A percentile compares a stretch with the other conserved stretches of the same genome.
These are phyloP conservation scores for Suhomyces chickasaworum DNA, from an alignment of 1,139 yeast genomes.

Conservation along the genomic window DNA sequence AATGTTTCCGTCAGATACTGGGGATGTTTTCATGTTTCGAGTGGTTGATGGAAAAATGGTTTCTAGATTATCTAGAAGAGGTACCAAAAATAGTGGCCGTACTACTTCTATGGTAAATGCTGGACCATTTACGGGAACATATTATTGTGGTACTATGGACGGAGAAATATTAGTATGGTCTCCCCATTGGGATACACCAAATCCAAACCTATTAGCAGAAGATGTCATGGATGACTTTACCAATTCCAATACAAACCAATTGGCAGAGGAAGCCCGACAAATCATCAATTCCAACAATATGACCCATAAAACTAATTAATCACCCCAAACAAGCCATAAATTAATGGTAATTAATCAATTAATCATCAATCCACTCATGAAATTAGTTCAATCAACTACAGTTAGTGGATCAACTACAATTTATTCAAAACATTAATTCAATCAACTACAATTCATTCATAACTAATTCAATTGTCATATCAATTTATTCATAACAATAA, in stretches of 20 bases:
- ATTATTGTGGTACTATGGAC: constrained; percentile 58
- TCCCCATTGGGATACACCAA: constrained; percentile 32
- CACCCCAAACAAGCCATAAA: too few relatives aligned
- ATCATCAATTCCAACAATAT: constrained; percentile 8
- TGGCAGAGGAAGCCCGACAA: constrained; percentile 15
- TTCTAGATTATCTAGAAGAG: constrained; percentile 47
- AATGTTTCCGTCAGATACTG: constrained; percentile 76
- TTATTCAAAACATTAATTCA: too few relatives aligned
- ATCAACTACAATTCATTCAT: too few relatives aligned
- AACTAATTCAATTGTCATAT: too few relatives aligned
- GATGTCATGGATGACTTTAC: constrained; percentile 4
- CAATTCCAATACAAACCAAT: constrained; percentile 1
- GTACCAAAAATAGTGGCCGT: constrained; percentile 38
- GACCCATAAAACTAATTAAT: not conserved
- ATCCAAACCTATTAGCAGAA: constrained; percentile 11
- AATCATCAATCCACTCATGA: too few relatives aligned
- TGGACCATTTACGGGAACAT: constrained; percentile 45
- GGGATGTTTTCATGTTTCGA: constrained; percentile 70
- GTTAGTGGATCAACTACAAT: too few relatives aligned
- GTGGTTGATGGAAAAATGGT: constrained; percentile 65
- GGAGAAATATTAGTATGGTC: constrained; percentile 60
- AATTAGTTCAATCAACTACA: too few relatives aligned
- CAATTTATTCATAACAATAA: too few relatives aligned
- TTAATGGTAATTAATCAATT: too few relatives aligned
- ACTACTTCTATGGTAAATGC: constrained; percentile 55